Percentiles rank a stretch among this genome's conserved stretches.
phyloP scores from a whole-genome alignment of 495 filamentous ascomycete species.

The Daldinia grandis region DNA sequence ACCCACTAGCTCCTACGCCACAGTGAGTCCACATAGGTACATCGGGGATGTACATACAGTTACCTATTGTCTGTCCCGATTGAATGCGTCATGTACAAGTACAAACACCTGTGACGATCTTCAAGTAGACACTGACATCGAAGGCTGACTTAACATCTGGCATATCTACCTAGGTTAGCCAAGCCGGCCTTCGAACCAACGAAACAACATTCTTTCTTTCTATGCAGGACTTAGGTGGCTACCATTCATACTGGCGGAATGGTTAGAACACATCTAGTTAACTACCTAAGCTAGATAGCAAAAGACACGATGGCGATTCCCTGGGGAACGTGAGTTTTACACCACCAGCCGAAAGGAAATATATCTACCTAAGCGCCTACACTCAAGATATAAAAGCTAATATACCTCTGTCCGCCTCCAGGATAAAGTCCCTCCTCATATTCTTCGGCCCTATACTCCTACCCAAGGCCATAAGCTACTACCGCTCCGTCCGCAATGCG shows the following conservation, averaged over 20 bases:
- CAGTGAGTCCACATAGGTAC: constrained; percentile 1
- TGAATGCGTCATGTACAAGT: constrained; percentile 22
- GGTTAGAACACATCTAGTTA: constrained; percentile 13
- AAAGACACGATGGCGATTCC: constrained; percentile 49
- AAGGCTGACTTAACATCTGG: not conserved
- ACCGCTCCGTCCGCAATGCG: constrained; percentile 66
- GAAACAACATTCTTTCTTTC: not conserved
- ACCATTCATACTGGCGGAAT: constrained; percentile 21
- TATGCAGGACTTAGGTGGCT: not conserved
- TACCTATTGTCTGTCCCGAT: constrained; percentile 18
- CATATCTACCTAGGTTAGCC: constrained; percentile 17
- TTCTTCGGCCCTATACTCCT: constrained; percentile 88
- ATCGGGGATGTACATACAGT: not conserved
- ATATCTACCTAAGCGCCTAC: not conserved
- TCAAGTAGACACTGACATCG: not conserved
- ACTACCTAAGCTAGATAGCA: constrained; percentile 9
- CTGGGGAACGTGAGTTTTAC: constrained; percentile 59
- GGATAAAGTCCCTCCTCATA: constrained; percentile 79
- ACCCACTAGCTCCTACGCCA: not conserved
- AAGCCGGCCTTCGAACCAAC: constrained; percentile 14
- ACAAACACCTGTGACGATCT: constrained; percentile 20
- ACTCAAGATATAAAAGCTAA: constrained; percentile 10
- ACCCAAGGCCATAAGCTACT: constrained; percentile 74
- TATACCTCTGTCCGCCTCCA: constrained; percentile 42
- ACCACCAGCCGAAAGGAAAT: not conserved